phyloP scores from a whole-genome alignment of 495 filamentous ascomycete species.

The Neurospora discreta region DNA sequence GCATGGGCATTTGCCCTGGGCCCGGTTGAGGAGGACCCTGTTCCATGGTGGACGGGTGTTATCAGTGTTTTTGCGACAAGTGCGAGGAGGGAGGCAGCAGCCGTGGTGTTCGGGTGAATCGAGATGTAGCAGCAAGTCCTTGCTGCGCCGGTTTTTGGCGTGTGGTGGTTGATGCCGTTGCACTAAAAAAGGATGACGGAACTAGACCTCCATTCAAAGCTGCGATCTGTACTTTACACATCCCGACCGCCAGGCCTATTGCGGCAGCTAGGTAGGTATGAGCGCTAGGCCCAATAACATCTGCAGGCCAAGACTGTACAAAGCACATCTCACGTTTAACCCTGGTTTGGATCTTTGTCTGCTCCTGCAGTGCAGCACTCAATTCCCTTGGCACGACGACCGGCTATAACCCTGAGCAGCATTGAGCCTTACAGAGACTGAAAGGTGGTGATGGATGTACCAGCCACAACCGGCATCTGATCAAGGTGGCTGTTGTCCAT shows the following conservation, averaged over 20 bases:
- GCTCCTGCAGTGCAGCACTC: neutral
- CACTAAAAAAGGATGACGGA: neutral
- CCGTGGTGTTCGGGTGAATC: neutral
- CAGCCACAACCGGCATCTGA: neutral
- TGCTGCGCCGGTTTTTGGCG: neutral
- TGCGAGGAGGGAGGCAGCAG: neutral
- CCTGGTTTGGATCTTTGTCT: neutral
- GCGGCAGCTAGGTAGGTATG: neutral
- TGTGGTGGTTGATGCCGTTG: neutral
- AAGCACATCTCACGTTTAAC: neutral
- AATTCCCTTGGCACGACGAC: neutral
- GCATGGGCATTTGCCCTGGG: constrained; percentile 28
- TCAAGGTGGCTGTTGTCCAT: neutral
- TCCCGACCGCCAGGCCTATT: neutral
- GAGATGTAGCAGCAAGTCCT: neutral
- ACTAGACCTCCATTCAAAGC: neutral
- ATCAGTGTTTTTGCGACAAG: neutral
- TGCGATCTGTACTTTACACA: neutral
- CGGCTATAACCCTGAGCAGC: neutral
- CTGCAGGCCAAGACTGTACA: neutral
- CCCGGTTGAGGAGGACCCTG: constrained; percentile 5
- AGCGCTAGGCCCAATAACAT: neutral
- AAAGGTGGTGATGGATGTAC: neutral
- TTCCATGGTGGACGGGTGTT: constrained; percentile 5
- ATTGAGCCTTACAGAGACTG: neutral